Conservation (phyloP, 2,329 filamentous ascomycete genomes). For the Graphilbum fragrans region DNA sequence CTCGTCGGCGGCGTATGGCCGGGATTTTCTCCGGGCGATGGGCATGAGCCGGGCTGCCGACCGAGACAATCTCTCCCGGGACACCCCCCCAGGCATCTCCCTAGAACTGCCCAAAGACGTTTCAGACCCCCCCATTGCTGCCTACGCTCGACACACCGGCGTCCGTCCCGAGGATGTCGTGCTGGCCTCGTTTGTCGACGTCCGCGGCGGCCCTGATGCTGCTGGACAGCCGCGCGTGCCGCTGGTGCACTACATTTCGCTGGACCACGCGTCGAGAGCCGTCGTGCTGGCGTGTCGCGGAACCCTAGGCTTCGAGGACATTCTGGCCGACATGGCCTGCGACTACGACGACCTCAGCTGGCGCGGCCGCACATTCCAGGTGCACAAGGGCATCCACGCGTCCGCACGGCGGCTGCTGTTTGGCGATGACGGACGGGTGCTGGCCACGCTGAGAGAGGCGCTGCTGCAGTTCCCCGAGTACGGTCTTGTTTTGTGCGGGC, state of each 20-base stretch:
- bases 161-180: slow-evolving; percentile 46
- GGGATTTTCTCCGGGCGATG: slow-evolving; percentile 49
- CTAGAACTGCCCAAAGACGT: too few species aligned
- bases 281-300: slow-evolving; percentile 63
- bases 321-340: slow-evolving; percentile 62
- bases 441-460: slow-evolving; percentile 53
- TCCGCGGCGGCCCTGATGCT: slow-evolving; percentile 53
- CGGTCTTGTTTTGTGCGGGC: slow-evolving; percentile 56
- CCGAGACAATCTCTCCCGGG: too few species aligned
- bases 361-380: slow-evolving; percentile 53
- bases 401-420: slow-evolving; percentile 57
- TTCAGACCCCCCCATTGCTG: slow-evolving; percentile 48
- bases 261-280: slow-evolving; percentile 60
- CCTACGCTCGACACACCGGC: slow-evolving; percentile 51
- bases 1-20: slow-evolving; percentile 54
- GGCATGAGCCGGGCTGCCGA: slow-evolving; percentile 43
- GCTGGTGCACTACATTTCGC: slow-evolving; percentile 59
- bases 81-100: too few species aligned
- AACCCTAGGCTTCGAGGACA: slow-evolving; percentile 61
- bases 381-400: slow-evolving; percentile 64
- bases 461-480: slow-evolving; percentile 57
- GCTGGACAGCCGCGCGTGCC: slow-evolving; percentile 55
- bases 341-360: slow-evolving; percentile 56
- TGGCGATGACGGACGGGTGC: slow-evolving; percentile 53
- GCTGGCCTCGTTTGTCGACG: slow-evolving; percentile 59